phyloP scores from a whole-genome alignment of 2,329 filamentous ascomycete species.

The Ophiostoma tasmaniense region DNA sequence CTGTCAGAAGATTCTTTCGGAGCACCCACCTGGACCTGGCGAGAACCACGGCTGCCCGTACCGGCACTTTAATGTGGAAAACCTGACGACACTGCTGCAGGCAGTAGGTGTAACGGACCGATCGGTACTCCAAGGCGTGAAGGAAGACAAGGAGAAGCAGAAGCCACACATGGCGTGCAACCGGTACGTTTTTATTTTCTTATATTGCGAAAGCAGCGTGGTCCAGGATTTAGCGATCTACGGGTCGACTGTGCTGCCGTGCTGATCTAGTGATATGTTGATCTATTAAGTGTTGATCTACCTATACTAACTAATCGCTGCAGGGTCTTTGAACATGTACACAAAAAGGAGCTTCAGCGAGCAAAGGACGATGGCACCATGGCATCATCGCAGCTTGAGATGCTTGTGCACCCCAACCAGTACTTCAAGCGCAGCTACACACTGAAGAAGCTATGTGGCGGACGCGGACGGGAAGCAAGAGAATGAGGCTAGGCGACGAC shows the following conservation, averaged over 20 bases:
- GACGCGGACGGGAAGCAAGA: conserved; percentile 38
- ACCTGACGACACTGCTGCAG: conserved; percentile 68
- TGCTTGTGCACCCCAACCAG: conserved; percentile 93
- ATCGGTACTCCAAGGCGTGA: conserved; percentile 68
- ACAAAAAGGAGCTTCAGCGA: conserved; percentile 68
- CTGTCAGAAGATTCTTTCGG: conserved; percentile 89
- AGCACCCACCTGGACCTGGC: conserved; percentile 76
- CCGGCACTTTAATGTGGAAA: conserved; percentile 82
- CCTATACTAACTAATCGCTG: not conserved
- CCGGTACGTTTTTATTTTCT: conserved; percentile 43
- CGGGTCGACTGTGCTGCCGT: not conserved
- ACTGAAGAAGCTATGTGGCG: conserved; percentile 65
- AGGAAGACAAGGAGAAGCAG: conserved; percentile 80
- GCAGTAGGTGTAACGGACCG: conserved; percentile 71
- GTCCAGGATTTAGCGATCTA: not conserved
- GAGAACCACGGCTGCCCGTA: conserved; percentile 97
- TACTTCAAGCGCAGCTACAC: conserved; percentile 95
- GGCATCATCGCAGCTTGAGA: conserved; percentile 73
- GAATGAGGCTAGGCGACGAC: not conserved
- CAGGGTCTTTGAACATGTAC: conserved; percentile 78
- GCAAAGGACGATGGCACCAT: conserved; percentile 67
- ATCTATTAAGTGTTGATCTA: not conserved
- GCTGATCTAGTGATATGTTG: not conserved
- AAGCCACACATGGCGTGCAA: conserved; percentile 96
- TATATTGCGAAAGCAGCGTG: not conserved